A percentile compares a stretch with the other conserved stretches of the same genome.
phyloP scores from a whole-genome alignment of 192 early-diverging fungal species.

The Geosiphon pyriformis region DNA sequence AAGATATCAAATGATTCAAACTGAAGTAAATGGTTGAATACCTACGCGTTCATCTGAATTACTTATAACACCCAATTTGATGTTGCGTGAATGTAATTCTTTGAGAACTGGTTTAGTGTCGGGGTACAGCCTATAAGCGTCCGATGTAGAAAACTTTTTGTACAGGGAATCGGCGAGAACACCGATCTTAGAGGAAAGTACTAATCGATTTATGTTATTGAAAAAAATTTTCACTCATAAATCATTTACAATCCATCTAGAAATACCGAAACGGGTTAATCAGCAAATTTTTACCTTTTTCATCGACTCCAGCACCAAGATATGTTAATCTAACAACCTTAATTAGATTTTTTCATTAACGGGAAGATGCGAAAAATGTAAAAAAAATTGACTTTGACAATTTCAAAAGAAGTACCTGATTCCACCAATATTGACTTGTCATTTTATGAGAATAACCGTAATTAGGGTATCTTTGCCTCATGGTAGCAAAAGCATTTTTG shows the following conservation, averaged over 20 bases:
- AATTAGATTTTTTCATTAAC: neutral
- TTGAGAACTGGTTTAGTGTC: constrained; percentile 44
- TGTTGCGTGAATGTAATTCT: constrained; percentile 36
- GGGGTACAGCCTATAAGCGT: constrained; percentile 49
- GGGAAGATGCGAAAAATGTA: neutral
- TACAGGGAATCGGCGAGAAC: no score
- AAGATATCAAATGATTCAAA: neutral
- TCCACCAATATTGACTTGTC: constrained; percentile 52
- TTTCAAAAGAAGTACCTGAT: constrained; percentile 35
- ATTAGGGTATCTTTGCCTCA: constrained; percentile 40
- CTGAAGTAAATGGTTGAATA: neutral
- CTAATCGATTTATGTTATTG: no score
- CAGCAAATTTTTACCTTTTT: constrained; percentile 23
- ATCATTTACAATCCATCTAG: no score
- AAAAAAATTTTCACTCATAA: no score
- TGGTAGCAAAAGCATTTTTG: constrained; percentile 34
- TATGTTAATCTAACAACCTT: constrained; percentile 44
- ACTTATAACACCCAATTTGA: constrained; percentile 53
- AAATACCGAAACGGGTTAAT: no score
- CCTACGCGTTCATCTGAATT: constrained; percentile 58
- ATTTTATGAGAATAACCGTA: constrained; percentile 43
- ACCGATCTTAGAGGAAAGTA: no score
- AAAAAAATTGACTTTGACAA: neutral
- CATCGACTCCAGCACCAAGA: constrained; percentile 29
- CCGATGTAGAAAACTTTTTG: constrained; percentile 38